phyloP scores from a whole-genome alignment of 805 yeast genomes.

The Candida pseudofarinosa region DNA sequence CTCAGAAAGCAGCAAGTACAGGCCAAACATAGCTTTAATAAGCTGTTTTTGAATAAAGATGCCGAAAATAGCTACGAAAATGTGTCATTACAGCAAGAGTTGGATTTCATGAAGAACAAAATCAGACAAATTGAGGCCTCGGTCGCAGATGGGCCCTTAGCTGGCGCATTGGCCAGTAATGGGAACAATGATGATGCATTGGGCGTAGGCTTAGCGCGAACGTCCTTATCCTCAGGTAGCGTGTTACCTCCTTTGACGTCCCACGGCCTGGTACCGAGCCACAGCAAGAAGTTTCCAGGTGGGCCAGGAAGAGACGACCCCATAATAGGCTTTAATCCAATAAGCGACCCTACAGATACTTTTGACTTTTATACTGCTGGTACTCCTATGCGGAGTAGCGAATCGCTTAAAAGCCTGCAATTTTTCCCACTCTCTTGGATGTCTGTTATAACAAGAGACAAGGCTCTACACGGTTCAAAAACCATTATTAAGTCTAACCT shows the following conservation, averaged over 20 bases:
- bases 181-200: not conserved
- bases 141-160: constrained; percentile 28
- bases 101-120: constrained; percentile 36
- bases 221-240: not conserved
- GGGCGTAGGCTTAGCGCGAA: not conserved
- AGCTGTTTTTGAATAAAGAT: not conserved
- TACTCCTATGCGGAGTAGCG: constrained; percentile 39
- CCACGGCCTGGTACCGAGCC: not conserved
- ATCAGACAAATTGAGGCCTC: constrained; percentile 46
- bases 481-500: not conserved
- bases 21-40: too few species aligned
- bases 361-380: constrained; percentile 42
- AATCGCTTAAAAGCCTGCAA: constrained; percentile 35
- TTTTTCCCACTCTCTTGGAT: constrained; percentile 54
- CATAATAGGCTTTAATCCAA: constrained; percentile 20
- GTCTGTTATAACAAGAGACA: constrained; percentile 37
- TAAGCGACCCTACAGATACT: constrained; percentile 23
- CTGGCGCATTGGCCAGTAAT: not conserved
- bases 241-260: not conserved
- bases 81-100: constrained; percentile 2
- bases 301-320: constrained; percentile 1
- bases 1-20: too few species aligned
- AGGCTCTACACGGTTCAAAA: not conserved
- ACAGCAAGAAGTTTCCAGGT: not conserved
- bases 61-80: not conserved